Percentiles rank a stretch among this genome's conserved stretches.
Evolutionary conservation across 1,139 yeast genomes (phyloP).

Genomic region (Eremothecium cymbalariae): DNA sequence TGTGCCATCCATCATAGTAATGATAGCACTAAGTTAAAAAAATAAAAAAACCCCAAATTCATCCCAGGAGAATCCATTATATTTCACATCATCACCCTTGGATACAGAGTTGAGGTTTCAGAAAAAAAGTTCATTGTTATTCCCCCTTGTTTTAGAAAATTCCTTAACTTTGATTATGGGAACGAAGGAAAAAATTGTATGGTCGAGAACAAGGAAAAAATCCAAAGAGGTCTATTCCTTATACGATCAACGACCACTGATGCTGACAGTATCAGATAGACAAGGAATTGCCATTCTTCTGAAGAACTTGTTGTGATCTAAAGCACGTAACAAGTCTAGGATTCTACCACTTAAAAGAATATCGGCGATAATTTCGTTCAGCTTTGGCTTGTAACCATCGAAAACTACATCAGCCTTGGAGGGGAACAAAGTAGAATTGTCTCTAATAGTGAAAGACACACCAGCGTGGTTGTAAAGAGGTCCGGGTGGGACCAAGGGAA

Average conservation of each 20-base stretch:
- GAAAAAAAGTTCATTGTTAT: no score
- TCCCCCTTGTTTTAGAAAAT: no score
- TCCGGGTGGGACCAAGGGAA: conserved; percentile 46
- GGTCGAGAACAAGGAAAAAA: no score
- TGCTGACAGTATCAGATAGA: conserved; percentile 6
- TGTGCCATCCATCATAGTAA: no score
- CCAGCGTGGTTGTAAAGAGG: conserved; percentile 38
- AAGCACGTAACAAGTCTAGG: background rate
- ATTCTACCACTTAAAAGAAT: conserved; percentile 1
- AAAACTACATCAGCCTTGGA: conserved; percentile 21
- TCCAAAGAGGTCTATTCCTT: conserved; percentile 34
- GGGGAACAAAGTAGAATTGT: conserved; percentile 1
- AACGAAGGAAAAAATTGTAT: no score
- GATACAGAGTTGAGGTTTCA: no score
- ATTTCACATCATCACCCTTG: no score
- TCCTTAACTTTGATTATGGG: no score
- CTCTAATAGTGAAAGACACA: conserved; percentile 35
- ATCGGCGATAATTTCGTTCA: background rate
- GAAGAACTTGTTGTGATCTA: conserved; percentile 4
- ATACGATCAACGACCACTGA: no score
- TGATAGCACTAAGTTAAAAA: no score
- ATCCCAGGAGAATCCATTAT: no score
- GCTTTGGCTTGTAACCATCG: background rate
- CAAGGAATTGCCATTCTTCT: conserved; percentile 6
- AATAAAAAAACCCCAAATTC: no score